Percentiles rank a stretch among this genome's conserved stretches.
Conservation (phyloP, 225 moss, liverwort and hornwort species). For the Pleurozium schreberi region DNA sequence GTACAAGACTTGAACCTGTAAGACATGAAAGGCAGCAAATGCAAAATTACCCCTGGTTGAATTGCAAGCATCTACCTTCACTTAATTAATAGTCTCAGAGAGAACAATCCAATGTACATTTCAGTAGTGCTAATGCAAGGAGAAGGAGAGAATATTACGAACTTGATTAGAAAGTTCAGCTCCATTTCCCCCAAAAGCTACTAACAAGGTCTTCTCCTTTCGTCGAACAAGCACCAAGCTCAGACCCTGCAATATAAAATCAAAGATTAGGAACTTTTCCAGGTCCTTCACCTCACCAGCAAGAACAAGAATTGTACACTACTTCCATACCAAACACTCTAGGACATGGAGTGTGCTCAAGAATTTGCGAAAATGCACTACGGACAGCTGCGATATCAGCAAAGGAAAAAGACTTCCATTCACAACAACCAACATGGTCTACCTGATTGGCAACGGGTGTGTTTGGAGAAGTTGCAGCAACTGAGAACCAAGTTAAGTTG, state of each 20-base stretch:
- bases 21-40: neutral
- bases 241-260: constrained; percentile 40
- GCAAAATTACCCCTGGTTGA: neutral
- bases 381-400: neutral
- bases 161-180: constrained; percentile 31
- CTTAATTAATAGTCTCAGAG: neutral
- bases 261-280: neutral
- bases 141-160: neutral
- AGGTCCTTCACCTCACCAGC: neutral
- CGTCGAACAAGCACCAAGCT: constrained; percentile 59
- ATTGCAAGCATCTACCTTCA: neutral
- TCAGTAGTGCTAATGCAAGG: neutral
- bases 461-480: constrained; percentile 40
- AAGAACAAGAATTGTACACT: neutral
- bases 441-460: constrained; percentile 67
- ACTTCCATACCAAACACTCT: neutral
- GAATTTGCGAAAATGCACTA: neutral
- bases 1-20: constrained; percentile 33
- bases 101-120: neutral
- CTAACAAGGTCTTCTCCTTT: constrained; percentile 53
- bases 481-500: constrained; percentile 58
- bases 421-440: neutral
- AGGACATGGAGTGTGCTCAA: neutral
- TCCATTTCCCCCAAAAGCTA: constrained; percentile 70
- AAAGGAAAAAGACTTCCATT: neutral